A percentile compares a stretch with the other conserved stretches of the same genome.
These are phyloP conservation scores for Acer campestre DNA, from an alignment of 345 rosid genomes.

Conservation along the genomic window DNA sequence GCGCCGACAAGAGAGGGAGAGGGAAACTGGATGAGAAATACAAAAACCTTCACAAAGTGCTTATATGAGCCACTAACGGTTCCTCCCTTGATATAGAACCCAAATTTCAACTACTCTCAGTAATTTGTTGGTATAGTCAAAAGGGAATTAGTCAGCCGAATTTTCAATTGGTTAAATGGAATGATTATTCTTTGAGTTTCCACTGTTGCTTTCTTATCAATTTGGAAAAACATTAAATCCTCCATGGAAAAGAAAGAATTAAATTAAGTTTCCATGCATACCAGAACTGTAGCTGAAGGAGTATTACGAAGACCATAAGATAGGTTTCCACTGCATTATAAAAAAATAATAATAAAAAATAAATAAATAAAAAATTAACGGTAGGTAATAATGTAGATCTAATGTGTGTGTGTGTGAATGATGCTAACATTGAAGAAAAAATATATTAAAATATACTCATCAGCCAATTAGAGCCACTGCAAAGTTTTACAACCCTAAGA, in stretches of 20 bases:
- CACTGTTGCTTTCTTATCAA: neutral
- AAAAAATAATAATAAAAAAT: neutral
- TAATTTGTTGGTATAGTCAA: neutral
- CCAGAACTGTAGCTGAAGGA: conserved; percentile 66
- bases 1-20: neutral
- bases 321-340: conserved; percentile 65
- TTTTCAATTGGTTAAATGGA: neutral
- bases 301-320: conserved; percentile 92
- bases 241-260: conserved; percentile 7
- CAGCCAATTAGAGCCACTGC: neutral
- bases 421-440: neutral
- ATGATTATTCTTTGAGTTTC: neutral
- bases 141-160: neutral
- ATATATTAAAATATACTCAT: neutral
- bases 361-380: conserved; percentile 17
- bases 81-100: neutral
- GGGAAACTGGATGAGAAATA: neutral
- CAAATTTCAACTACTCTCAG: neutral
- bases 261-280: conserved; percentile 32
- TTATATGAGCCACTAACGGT: neutral
- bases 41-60: neutral
- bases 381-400: conserved; percentile 13
- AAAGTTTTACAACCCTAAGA: neutral
- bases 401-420: neutral
- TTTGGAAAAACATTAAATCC: neutral